These are phyloP conservation scores for Rhododendron vialii DNA, from an alignment of 148 eudicot species.

Conservation along the genomic window DNA sequence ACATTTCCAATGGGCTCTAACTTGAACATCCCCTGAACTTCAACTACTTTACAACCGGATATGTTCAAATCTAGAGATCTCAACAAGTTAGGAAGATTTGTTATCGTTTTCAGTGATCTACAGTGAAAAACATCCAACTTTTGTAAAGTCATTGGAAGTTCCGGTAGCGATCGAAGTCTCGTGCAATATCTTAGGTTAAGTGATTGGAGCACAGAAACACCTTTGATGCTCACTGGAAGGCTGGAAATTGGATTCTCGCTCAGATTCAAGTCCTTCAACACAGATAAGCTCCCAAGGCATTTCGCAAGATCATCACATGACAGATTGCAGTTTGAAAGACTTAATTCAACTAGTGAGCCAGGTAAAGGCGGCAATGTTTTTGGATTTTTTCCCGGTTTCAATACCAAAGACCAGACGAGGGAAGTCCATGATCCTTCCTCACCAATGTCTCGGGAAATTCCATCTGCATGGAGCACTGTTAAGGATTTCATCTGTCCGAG, in stretches of 20 bases:
- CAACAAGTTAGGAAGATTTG: background rate
- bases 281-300: background rate
- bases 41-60: background rate
- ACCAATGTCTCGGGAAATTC: background rate
- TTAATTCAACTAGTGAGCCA: background rate
- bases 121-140: background rate
- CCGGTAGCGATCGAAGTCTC: background rate
- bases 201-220: background rate
- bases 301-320: background rate
- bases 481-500: background rate
- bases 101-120: background rate
- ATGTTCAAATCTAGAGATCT: background rate
- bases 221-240: conserved; percentile 4
- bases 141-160: background rate
- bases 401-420: background rate
- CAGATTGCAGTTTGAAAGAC: conserved; percentile 2
- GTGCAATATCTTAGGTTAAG: background rate
- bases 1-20: no score
- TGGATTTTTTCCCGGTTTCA: background rate
- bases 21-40: background rate
- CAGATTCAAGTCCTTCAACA: background rate
- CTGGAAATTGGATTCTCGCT: background rate
- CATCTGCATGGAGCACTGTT: background rate
- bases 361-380: background rate
- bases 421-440: background rate